A percentile compares a stretch with the other conserved stretches of the same genome.
Conservation (phyloP, 2,329 filamentous ascomycete species). For the Colletotrichum liaoningense region DNA sequence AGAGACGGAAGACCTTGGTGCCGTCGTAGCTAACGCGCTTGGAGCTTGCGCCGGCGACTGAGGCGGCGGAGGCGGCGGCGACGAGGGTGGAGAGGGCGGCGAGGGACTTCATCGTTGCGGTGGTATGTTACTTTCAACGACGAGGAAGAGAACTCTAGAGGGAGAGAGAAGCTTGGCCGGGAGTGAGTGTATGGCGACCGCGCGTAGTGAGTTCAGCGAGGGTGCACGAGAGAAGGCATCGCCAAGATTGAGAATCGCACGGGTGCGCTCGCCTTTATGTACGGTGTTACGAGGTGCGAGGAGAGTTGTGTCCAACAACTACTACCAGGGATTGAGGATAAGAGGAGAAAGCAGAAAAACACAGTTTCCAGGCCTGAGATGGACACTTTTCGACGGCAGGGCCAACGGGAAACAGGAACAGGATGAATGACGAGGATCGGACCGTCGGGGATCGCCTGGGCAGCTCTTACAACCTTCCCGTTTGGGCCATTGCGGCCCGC, state of each 20-base stretch:
- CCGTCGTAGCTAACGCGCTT: constrained; percentile 53
- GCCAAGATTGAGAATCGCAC: background rate
- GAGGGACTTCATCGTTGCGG: constrained; percentile 30
- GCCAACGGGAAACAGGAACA: background rate
- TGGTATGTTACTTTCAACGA: background rate
- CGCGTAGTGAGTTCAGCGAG: background rate
- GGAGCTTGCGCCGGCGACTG: constrained; percentile 9
- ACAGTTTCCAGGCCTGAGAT: background rate
- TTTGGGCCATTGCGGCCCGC: constrained; percentile 22
- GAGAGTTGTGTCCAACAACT: background rate
- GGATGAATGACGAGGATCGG: constrained; percentile 9
- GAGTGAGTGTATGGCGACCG: background rate
- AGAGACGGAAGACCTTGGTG: constrained; percentile 57
- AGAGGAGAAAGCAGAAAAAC: background rate
- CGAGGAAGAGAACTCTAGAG: background rate
- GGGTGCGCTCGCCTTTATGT: background rate
- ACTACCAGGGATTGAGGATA: background rate
- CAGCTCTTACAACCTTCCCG: constrained; percentile 24
- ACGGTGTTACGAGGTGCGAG: background rate
- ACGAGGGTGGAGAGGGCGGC: constrained; percentile 21
- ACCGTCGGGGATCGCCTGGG: constrained; percentile 11
- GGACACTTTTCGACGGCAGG: background rate
- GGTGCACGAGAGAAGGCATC: background rate
- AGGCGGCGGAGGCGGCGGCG: constrained; percentile 28
- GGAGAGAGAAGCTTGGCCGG: background rate